phyloP scores from a whole-genome alignment of 345 rosid species.

The Citrus trifoliata region DNA sequence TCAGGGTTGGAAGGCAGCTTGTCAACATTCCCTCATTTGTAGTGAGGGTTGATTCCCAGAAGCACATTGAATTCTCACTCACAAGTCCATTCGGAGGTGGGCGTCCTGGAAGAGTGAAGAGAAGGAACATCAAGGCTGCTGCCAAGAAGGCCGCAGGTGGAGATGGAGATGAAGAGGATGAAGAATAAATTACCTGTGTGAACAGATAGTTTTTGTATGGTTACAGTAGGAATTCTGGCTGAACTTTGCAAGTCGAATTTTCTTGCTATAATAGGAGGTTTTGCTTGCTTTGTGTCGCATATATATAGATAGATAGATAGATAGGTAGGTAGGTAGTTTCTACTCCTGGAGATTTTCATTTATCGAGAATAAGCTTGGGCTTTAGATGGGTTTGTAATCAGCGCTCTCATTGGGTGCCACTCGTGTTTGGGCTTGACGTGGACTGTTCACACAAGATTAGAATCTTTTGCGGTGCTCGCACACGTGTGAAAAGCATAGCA shows the following conservation, averaged over 20 bases:
- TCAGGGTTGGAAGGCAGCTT: constrained; percentile 42
- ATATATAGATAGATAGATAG: too few relatives aligned
- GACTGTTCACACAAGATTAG: too few relatives aligned
- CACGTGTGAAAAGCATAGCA: too few relatives aligned
- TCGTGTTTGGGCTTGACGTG: too few relatives aligned
- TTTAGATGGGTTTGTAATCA: too few relatives aligned
- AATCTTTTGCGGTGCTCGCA: too few relatives aligned
- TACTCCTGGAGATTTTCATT: too few relatives aligned
- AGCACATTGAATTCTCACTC: constrained; percentile 32
- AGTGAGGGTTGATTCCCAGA: constrained; percentile 40
- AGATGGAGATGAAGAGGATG: constrained; percentile 43
- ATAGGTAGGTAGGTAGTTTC: too few relatives aligned
- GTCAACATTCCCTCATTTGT: constrained; percentile 37
- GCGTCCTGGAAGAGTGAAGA: constrained; percentile 41
- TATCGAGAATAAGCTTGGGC: too few relatives aligned
- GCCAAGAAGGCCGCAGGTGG: constrained; percentile 38
- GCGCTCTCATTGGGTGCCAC: too few relatives aligned
- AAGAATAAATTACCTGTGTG: constrained; percentile 3
- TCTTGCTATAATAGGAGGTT: neutral
- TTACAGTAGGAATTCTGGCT: neutral
- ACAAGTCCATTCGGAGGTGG: constrained; percentile 34
- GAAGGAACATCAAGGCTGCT: constrained; percentile 40
- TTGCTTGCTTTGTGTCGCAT: neutral
- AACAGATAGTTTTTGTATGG: neutral
- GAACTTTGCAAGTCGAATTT: neutral